Evolutionary conservation across 768 basidiomycete genomes (phyloP), one percentile per base, ranked within the genome.

Genomic region (Suillus brevipes): DNA sequence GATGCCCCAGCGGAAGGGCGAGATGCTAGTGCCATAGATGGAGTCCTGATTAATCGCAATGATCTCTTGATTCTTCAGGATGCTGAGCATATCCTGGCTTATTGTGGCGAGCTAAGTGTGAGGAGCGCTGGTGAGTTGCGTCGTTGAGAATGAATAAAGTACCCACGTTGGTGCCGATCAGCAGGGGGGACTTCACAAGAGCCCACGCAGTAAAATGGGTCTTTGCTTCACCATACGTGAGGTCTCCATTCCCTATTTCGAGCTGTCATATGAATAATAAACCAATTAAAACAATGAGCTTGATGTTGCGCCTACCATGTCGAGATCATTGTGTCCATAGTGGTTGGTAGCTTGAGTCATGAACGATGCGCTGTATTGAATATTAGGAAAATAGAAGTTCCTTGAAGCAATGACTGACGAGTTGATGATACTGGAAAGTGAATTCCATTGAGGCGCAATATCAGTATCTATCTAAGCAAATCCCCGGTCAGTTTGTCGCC

Each of bases 121-220:
- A 38, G 36, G 60, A 62, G 25, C 23, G n/a, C 9, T 23, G 18
- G 61, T 37, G 8, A 14, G 36, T 28, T n/a, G 60, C 28, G 10
- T 16, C 3, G 67, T 63, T 9, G 66, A 69, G 36, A 71, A 72
- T 59, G 52, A 25, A n/a, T 16, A 42, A 25, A 38, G n/a, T 31
- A 20, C 82, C 59, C 65, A 85, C 86, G 57, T 84, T 78, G 5
- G 87, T 87, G 61, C 87, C 87, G 66, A 89, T 87, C 56, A 89
- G 77, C 7, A 89, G 75, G 1, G 88, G 88, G 0, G 85, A 85
- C 69, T 88, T 89, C 82, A 89, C 82, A 34, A 90, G 75, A 14
- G 87, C 86, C 89, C 89, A 89, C 1, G 84, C 86, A 0, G 89
- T 89, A 73, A 89, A 90, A 69, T 90, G 89, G 4, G 86, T 80